A percentile compares a stretch with the other conserved stretches of the same genome.
Conservation (phyloP, 1,284 basidiomycete genomes). For the Cryptococcus depauperatus region DNA sequence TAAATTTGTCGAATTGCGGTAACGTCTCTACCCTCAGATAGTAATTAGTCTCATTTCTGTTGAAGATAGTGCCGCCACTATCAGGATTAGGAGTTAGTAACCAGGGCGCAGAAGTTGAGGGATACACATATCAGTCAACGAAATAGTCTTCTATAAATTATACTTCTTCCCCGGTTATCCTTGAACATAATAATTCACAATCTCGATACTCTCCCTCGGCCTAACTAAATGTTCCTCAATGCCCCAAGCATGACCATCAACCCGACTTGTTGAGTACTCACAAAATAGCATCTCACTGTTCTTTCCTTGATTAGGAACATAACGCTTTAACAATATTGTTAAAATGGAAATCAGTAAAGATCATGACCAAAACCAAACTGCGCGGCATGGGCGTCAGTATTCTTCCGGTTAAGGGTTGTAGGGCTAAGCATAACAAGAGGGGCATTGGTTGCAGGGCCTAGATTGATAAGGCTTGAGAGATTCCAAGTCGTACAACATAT, state of each 20-base stretch:
- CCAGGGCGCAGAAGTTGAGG: no score
- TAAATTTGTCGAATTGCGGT: no score
- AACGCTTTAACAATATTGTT: slow-evolving; percentile 32
- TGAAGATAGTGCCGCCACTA: no score
- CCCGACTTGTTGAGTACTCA: slow-evolving; percentile 20
- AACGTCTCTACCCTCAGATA: no score
- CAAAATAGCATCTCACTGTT: slow-evolving; percentile 19
- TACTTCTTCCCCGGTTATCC: no score
- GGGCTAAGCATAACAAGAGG: slow-evolving; percentile 28
- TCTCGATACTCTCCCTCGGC: slow-evolving; percentile 25
- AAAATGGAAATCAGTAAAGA: slow-evolving; percentile 18
- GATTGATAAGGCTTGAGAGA: background rate
- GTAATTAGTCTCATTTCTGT: no score
- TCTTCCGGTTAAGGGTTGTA: slow-evolving; percentile 9
- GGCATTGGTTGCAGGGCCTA: slow-evolving; percentile 33
- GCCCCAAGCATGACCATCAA: slow-evolving; percentile 15
- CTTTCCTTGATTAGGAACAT: slow-evolving; percentile 23
- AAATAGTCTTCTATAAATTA: no score
- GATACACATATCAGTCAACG: no score
- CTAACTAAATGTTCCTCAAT: slow-evolving; percentile 8
- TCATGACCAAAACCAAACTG: slow-evolving; percentile 25
- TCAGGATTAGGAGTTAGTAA: no score
- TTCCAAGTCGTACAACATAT: slow-evolving; percentile 5
- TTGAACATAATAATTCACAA: no score
- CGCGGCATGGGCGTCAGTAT: slow-evolving; percentile 17